Conservation (phyloP, 805 yeast species). For the Komagataella ulmi region DNA sequence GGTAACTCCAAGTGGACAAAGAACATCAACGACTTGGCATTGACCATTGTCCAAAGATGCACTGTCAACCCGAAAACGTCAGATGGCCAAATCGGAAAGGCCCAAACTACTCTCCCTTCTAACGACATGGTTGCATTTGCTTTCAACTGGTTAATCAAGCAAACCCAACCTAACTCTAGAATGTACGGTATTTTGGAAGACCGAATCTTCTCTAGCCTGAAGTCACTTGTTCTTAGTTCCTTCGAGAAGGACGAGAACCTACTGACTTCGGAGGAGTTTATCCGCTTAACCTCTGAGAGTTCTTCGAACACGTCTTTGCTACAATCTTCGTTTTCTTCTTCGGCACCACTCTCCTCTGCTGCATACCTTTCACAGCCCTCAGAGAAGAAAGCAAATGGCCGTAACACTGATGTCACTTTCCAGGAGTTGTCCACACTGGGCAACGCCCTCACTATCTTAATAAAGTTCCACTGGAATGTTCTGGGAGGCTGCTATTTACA, state of each 20-base stretch:
- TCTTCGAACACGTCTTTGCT: constrained; percentile 3
- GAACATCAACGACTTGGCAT: constrained; percentile 57
- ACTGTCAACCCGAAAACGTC: constrained; percentile 1
- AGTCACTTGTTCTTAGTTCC: constrained; percentile 12
- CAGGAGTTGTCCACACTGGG: constrained; percentile 21
- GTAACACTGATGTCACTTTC: constrained; percentile 7
- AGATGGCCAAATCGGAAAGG: not conserved
- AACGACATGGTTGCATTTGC: constrained; percentile 42
- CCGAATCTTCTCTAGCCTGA: constrained; percentile 40
- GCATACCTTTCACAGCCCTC: constrained; percentile 5
- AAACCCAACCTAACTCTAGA: constrained; percentile 71
- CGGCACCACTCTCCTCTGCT: constrained; percentile 4
- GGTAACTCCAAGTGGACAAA: constrained; percentile 89
- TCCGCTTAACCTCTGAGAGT: constrained; percentile 11
- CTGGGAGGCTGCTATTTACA: constrained; percentile 29
- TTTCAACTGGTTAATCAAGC: constrained; percentile 70
- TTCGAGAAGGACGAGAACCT: constrained; percentile 17
- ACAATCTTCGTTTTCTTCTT: constrained; percentile 1
- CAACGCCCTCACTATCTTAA: constrained; percentile 48
- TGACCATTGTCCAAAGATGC: constrained; percentile 42
- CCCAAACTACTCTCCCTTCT: constrained; percentile 17
- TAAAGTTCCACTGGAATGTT: constrained; percentile 73
- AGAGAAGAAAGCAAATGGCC: constrained; percentile 2
- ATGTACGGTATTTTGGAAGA: constrained; percentile 68
- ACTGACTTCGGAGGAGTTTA: constrained; percentile 14